These are phyloP conservation scores for Pelagomonas calceolata DNA, from an alignment of 108 stramenopile genomes.

Conservation along the genomic window DNA sequence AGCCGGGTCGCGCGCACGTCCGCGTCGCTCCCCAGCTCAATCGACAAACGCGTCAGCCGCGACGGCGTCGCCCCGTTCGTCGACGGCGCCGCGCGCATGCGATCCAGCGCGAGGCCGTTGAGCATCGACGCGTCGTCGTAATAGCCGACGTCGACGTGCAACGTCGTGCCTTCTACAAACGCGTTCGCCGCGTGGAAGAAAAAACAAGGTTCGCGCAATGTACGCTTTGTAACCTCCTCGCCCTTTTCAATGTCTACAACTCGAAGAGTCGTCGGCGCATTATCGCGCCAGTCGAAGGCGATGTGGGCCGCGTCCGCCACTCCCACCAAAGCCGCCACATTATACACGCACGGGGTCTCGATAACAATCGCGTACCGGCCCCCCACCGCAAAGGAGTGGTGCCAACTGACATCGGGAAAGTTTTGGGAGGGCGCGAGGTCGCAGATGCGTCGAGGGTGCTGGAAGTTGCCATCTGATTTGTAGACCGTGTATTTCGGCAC, in stretches of 20 bases:
- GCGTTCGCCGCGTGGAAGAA: background rate
- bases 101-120: background rate
- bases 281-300: background rate
- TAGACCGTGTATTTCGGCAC: background rate
- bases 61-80: too few species aligned
- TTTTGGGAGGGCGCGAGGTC: background rate
- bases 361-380: background rate
- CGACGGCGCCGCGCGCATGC: too few species aligned
- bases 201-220: background rate
- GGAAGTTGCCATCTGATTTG: background rate
- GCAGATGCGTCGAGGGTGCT: background rate
- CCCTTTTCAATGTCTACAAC: background rate
- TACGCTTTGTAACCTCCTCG: background rate
- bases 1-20: background rate
- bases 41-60: background rate
- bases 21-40: background rate
- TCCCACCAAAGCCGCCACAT: background rate
- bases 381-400: background rate
- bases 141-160: background rate
- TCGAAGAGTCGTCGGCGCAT: background rate
- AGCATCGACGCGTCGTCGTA: background rate
- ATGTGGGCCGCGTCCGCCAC: background rate
- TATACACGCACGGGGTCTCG: background rate
- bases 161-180: background rate
- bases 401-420: background rate